A percentile compares a stretch with the other conserved stretches of the same genome.
These are phyloP conservation scores for Xanthoconium purpureum DNA, from an alignment of 768 basidiomycete genomes.

Conservation along the genomic window DNA sequence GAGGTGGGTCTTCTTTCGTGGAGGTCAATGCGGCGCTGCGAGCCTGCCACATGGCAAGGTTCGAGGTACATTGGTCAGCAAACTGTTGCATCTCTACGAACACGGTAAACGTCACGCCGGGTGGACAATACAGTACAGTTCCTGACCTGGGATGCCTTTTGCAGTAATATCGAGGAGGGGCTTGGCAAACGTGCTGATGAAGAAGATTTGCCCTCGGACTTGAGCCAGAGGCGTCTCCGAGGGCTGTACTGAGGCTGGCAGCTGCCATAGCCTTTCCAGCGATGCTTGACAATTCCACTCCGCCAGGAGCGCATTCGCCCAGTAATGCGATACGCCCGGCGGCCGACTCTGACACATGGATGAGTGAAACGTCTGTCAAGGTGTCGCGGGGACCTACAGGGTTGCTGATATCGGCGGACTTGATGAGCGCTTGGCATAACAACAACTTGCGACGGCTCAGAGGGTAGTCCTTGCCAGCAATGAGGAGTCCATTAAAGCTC, in stretches of 20 bases:
- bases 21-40: slow-evolving; percentile 42
- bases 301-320: slow-evolving; percentile 83
- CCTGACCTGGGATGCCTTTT: slow-evolving; percentile 68
- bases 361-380: slow-evolving; percentile 7
- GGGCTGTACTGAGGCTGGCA: slow-evolving; percentile 56
- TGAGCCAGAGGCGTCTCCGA: slow-evolving; percentile 56
- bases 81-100: slow-evolving; percentile 63
- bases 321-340: slow-evolving; percentile 85
- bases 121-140: not conserved
- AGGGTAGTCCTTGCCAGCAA: slow-evolving; percentile 39
- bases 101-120: slow-evolving; percentile 9
- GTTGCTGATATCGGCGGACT: slow-evolving; percentile 98
- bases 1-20: slow-evolving; percentile 5
- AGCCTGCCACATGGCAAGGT: slow-evolving; percentile 67
- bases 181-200: slow-evolving; percentile 77
- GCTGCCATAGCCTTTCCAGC: slow-evolving; percentile 75
- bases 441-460: slow-evolving; percentile 57
- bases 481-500: slow-evolving; percentile 47
- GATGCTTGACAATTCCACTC: slow-evolving; percentile 91
- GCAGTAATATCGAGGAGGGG: slow-evolving; percentile 80
- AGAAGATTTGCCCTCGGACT: slow-evolving; percentile 84
- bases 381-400: slow-evolving; percentile 59
- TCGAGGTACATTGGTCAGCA: slow-evolving; percentile 62
- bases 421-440: slow-evolving; percentile 87
- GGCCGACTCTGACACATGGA: slow-evolving; percentile 70